Percentiles rank a stretch among this genome's conserved stretches.
phyloP scores from a whole-genome alignment of 805 yeast species.

The Nakazawaea ishiwadae region DNA sequence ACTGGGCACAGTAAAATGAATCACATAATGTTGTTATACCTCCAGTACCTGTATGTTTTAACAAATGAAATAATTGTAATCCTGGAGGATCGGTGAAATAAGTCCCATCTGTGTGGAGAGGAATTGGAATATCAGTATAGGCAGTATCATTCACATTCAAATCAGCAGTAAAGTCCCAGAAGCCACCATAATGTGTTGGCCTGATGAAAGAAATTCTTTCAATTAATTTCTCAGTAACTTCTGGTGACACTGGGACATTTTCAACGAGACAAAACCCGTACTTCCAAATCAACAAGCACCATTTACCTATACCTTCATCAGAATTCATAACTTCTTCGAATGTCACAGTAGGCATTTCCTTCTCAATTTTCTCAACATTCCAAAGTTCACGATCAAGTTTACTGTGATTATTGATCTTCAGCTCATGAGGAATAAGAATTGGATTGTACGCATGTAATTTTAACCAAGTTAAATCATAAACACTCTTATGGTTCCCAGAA shows the following conservation, averaged over 20 bases:
- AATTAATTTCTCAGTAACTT: constrained; percentile 52
- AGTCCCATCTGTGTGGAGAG: constrained; percentile 69
- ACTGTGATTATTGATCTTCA: constrained; percentile 23
- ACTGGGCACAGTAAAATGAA: constrained; percentile 56
- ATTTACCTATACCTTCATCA: constrained; percentile 42
- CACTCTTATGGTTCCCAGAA: constrained; percentile 33
- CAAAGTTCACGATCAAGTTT: constrained; percentile 34
- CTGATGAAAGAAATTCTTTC: constrained; percentile 55
- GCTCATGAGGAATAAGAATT: constrained; percentile 29
- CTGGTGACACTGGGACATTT: constrained; percentile 55
- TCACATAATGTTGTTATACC: constrained; percentile 67
- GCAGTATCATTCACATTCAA: constrained; percentile 67
- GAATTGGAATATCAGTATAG: constrained; percentile 61
- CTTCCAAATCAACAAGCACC: constrained; percentile 48
- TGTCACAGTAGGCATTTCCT: constrained; percentile 42
- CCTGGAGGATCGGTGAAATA: constrained; percentile 75
- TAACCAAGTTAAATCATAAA: constrained; percentile 38
- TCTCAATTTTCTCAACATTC: constrained; percentile 36
- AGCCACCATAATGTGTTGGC: constrained; percentile 75
- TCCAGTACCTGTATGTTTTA: constrained; percentile 57
- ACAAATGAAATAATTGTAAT: constrained; percentile 60
- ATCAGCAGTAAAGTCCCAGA: constrained; percentile 75
- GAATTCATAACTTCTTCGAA: constrained; percentile 41
- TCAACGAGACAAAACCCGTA: constrained; percentile 61
- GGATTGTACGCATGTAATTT: constrained; percentile 49